These are phyloP conservation scores for Periconia sp. DNA, from an alignment of 2,329 filamentous ascomycete species.

Conservation along the genomic window DNA sequence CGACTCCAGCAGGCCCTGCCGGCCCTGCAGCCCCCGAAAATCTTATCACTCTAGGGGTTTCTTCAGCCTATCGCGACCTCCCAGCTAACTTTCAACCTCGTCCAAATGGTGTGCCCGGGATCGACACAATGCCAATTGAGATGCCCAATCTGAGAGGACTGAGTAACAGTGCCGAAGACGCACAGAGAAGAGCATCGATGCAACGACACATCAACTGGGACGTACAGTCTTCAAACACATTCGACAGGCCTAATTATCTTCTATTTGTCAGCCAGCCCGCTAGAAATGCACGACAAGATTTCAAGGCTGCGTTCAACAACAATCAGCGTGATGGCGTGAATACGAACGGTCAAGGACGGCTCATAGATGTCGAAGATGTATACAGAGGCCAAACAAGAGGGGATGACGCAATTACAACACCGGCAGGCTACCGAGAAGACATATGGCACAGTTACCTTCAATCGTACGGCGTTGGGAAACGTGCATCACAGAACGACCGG, in stretches of 20 bases:
- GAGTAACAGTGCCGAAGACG: not conserved
- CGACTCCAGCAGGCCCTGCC: too few species aligned
- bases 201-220: slow-evolving; percentile 3
- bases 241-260: not conserved
- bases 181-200: not conserved
- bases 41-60: not conserved
- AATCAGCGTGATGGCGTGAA: not conserved
- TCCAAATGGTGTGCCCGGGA: not conserved
- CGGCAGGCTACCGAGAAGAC: not conserved
- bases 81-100: not conserved
- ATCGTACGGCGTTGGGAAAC: not conserved
- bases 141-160: not conserved
- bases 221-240: slow-evolving; percentile 1
- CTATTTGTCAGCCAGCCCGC: not conserved
- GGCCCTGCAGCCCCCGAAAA: not conserved
- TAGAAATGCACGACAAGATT: not conserved
- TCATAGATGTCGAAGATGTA: not conserved
- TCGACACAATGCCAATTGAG: not conserved
- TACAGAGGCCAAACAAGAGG: not conserved
- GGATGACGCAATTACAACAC: not conserved
- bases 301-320: slow-evolving; percentile 1
- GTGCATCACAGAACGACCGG: not conserved
- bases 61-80: not conserved
- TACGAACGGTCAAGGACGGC: not conserved
- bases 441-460: not conserved